These are phyloP conservation scores for Claviceps maximensis DNA, from an alignment of 2,329 filamentous ascomycete genomes.

Conservation along the genomic window DNA sequence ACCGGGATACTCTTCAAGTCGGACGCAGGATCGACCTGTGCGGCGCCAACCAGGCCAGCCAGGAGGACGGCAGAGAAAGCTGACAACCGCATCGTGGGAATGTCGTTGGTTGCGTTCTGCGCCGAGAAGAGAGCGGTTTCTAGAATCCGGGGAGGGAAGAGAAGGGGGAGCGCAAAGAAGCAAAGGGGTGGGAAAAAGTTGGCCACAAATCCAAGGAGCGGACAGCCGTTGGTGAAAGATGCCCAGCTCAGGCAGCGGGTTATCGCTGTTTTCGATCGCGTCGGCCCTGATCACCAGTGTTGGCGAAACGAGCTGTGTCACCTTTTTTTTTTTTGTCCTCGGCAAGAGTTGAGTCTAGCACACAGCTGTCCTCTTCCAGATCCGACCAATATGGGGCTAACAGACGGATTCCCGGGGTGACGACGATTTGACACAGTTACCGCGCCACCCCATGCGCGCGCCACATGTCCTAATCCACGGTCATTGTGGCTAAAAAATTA, in stretches of 20 bases:
- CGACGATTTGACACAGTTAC: background rate
- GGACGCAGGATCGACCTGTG: slow-evolving; percentile 32
- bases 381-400: background rate
- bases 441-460: background rate
- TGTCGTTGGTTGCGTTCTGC: slow-evolving; percentile 1
- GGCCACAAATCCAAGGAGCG: background rate
- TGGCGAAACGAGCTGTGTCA: background rate
- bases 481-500: background rate
- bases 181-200: background rate
- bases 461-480: slow-evolving; percentile 1
- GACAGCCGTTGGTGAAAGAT: slow-evolving; percentile 1
- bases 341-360: slow-evolving; percentile 1
- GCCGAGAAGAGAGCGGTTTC: background rate
- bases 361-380: slow-evolving; percentile 14
- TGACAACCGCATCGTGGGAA: slow-evolving; percentile 32
- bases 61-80: slow-evolving; percentile 34
- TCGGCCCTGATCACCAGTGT: background rate
- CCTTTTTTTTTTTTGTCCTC: background rate
- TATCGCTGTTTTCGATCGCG: slow-evolving; percentile 2
- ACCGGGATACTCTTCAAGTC: slow-evolving; percentile 42
- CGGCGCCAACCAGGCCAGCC: slow-evolving; percentile 36
- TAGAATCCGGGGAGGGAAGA: background rate
- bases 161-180: background rate
- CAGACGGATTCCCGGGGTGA: slow-evolving; percentile 11
- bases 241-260: slow-evolving; percentile 5